phyloP scores from a whole-genome alignment of 768 basidiomycete species.

The Exidia glandulosa region DNA sequence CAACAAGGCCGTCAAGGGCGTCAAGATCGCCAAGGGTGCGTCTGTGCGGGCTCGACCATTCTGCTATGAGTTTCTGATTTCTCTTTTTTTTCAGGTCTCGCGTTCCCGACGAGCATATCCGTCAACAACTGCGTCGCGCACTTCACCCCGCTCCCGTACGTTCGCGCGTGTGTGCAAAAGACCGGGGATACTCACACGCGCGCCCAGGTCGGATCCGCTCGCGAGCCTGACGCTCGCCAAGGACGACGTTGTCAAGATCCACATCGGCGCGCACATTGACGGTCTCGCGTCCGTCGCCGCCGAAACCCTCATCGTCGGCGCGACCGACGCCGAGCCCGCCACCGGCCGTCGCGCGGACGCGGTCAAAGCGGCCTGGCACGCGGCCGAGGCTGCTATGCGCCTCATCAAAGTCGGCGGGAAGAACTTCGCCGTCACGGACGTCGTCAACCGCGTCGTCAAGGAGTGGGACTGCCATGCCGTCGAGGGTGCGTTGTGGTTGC shows the following conservation, averaged over 20 bases:
- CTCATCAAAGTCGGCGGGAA: constrained; percentile 85
- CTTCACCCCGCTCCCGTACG: constrained; percentile 91
- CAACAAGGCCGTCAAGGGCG: constrained; percentile 84
- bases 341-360: constrained; percentile 86
- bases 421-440: constrained; percentile 91
- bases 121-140: constrained; percentile 94
- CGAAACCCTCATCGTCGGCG: constrained; percentile 86
- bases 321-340: constrained; percentile 58
- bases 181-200: constrained; percentile 1
- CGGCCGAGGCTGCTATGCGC: constrained; percentile 87
- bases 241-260: constrained; percentile 90
- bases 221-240: constrained; percentile 60
- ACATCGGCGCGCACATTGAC: constrained; percentile 95
- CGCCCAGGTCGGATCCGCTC: constrained; percentile 57
- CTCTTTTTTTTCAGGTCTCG: constrained; percentile 49
- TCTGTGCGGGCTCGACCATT: constrained; percentile 4
- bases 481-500: constrained; percentile 55
- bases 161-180: constrained; percentile 10
- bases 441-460: constrained; percentile 58
- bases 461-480: constrained; percentile 84
- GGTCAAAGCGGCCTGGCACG: constrained; percentile 86
- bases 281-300: constrained; percentile 90
- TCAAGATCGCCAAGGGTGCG: constrained; percentile 79
- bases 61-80: neutral
- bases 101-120: constrained; percentile 89